Evolutionary conservation across 495 filamentous ascomycete genomes (phyloP).

Genomic region (Hyaloscypha variabilis): DNA sequence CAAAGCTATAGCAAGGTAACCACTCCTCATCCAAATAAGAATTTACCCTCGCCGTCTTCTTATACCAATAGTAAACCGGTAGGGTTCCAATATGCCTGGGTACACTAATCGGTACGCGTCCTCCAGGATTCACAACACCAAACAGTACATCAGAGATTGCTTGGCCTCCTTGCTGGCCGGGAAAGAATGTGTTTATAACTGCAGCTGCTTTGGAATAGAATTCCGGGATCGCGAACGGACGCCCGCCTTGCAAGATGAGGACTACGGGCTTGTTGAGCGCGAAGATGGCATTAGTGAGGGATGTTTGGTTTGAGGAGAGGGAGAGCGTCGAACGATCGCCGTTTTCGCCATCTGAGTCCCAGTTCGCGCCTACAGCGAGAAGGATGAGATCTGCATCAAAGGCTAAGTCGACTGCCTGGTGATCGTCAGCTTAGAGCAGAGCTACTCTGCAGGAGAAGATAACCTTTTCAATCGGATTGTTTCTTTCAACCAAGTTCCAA

Average conservation of each 20-base stretch:
- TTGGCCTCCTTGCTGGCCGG: constrained; percentile 87
- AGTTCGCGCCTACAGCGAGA: constrained; percentile 45
- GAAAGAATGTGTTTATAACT: constrained; percentile 83
- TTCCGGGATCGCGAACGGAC: constrained; percentile 44
- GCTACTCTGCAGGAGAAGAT: background rate
- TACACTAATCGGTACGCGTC: constrained; percentile 84
- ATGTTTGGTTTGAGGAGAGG: constrained; percentile 37
- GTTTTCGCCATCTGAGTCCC: constrained; percentile 48
- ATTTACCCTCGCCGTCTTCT: constrained; percentile 33
- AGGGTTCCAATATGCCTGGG: constrained; percentile 78
- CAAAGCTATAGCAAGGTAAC: constrained; percentile 81
- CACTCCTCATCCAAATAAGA: constrained; percentile 68
- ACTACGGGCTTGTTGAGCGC: constrained; percentile 43
- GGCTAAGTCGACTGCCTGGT: constrained; percentile 38
- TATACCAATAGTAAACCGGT: constrained; percentile 58
- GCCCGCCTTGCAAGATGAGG: constrained; percentile 45
- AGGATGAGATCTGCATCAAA: constrained; percentile 41
- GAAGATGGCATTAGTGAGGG: constrained; percentile 40
- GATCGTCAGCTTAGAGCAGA: background rate
- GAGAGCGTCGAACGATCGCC: constrained; percentile 45
- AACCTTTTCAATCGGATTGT: constrained; percentile 36
- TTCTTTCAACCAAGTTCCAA: constrained; percentile 46
- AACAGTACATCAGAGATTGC: constrained; percentile 89
- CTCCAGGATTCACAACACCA: constrained; percentile 81
- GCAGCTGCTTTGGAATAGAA: constrained; percentile 30